Evolutionary conservation across 805 yeast genomes (phyloP).

Genomic region (Kodamaea lidongshanica): DNA sequence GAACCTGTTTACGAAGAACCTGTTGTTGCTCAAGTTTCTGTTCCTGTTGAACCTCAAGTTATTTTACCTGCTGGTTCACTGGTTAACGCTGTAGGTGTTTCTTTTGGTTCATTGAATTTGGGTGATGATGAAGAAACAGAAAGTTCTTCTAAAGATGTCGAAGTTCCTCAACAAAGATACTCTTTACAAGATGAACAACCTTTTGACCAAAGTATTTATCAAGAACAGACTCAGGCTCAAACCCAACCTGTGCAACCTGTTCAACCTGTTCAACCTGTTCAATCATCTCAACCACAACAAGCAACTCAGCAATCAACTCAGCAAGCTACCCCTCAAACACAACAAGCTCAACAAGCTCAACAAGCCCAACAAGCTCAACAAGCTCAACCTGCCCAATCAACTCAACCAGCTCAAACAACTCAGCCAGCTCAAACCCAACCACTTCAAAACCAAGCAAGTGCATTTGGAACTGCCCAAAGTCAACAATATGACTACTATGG

Average conservation of each 20-base stretch:
- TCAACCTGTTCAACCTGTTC: too few species aligned
- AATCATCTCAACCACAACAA: constrained; percentile 11
- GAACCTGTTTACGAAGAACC: constrained; percentile 12
- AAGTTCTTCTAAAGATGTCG: constrained; percentile 12
- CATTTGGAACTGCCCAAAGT: constrained; percentile 9
- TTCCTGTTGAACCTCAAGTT: constrained; percentile 33
- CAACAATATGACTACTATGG: constrained; percentile 29
- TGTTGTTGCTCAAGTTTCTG: constrained; percentile 27
- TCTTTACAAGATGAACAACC: constrained; percentile 5
- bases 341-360: constrained; percentile 6
- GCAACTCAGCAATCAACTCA: background rate
- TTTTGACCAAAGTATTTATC: constrained; percentile 12
- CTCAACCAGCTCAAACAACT: constrained; percentile 8
- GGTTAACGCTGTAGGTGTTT: constrained; percentile 48
- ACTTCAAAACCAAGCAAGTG: constrained; percentile 12
- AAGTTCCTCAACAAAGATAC: constrained; percentile 5
- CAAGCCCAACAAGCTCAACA: constrained; percentile 5
- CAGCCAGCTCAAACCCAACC: constrained; percentile 4
- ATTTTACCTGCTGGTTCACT: constrained; percentile 49
- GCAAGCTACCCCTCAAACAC: constrained; percentile 6
- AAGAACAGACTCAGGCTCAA: constrained; percentile 15
- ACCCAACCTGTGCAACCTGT: constrained; percentile 5
- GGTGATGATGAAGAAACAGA: constrained; percentile 36
- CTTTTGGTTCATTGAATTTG: constrained; percentile 55
- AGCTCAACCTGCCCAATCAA: constrained; percentile 5